Base-by-base conservation (phyloP, 1,139 yeast genomes). In the Casaregolazyma lundiana region DNA sequence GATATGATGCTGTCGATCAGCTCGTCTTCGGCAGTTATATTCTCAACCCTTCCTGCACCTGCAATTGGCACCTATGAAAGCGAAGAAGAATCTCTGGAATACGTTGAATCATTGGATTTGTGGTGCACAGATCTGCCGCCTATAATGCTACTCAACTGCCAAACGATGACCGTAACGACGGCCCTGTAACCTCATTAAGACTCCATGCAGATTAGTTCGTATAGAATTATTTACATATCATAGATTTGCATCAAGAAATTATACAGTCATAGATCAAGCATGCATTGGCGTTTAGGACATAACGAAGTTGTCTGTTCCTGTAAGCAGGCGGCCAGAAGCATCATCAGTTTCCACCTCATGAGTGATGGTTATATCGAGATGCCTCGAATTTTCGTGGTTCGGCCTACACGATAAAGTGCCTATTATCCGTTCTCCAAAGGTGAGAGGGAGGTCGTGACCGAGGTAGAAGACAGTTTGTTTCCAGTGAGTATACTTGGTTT, bases 391-490 rank as follows among this genome's bases (percentile, higher is more conserved):
- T 49, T 58, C 63, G 46, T 67, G 67, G 65, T 87, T 89, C 51
- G 97, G 97, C 62, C 81, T 74, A 53, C 88, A 82, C 6, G 84
- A 77, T 52, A 92, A 71, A 35, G 71, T 70, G 43, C 97, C 95
- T 50, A 76, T 75, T 54, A 94, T 73, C 34, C 65, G 63, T 59
- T 92, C 98, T 49, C 92, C 96, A 55, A 76, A 74, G 63, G 82
- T 84, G 55, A 88, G 71, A 62, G 84, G 85, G 55, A 90, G 70
- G 29, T 86, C 95, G 60, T 87, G 88, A 60, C 79, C 81, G 65
- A 92, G 76, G 68, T 92, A 94, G 69, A 94, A 89, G 1, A 92
- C 95, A 16, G 97, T 86, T 71, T 92, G 98, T 67, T 92, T 94
- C 99, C 99, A 94, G 60, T 71, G 76, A 8, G 76, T 72, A 61